A percentile compares a stretch with the other conserved stretches of the same genome.
phyloP scores from a whole-genome alignment of 1,284 basidiomycete species.

The Papiliotrema laurentii region DNA sequence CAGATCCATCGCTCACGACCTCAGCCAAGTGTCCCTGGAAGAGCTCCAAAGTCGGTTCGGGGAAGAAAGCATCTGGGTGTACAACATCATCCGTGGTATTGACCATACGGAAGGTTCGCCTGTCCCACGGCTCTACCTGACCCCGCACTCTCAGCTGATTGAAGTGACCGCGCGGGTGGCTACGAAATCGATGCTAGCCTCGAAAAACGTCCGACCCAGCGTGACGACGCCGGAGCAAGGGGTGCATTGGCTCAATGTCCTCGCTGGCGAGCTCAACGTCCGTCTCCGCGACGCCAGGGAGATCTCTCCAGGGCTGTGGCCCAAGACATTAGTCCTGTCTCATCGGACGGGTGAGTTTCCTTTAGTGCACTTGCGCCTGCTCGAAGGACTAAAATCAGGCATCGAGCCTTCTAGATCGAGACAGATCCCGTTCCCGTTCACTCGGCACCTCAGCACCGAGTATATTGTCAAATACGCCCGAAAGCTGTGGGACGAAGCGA shows the following conservation, averaged over 20 bases:
- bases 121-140: conserved; percentile 9
- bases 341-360: conserved; percentile 59
- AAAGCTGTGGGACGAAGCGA: conserved; percentile 81
- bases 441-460: conserved; percentile 66
- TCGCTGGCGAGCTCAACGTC: conserved; percentile 82
- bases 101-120: conserved; percentile 77
- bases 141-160: not conserved
- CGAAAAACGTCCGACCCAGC: conserved; percentile 79
- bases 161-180: conserved; percentile 81
- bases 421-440: conserved; percentile 78
- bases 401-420: conserved; percentile 65
- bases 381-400: conserved; percentile 50
- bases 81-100: conserved; percentile 74
- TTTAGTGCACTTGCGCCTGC: conserved; percentile 4
- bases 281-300: conserved; percentile 78
- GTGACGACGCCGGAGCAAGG: conserved; percentile 70
- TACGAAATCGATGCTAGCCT: conserved; percentile 87
- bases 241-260: conserved; percentile 82
- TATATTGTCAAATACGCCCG: conserved; percentile 71
- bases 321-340: conserved; percentile 79
- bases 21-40: conserved; percentile 49
- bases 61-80: conserved; percentile 73
- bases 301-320: conserved; percentile 73
- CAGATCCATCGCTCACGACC: not conserved
- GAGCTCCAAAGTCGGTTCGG: conserved; percentile 55